Evolutionary conservation across 345 rosid species (phyloP), one percentile per base, ranked within the genome.

Genomic region (Eucalyptus pauciflora): DNA sequence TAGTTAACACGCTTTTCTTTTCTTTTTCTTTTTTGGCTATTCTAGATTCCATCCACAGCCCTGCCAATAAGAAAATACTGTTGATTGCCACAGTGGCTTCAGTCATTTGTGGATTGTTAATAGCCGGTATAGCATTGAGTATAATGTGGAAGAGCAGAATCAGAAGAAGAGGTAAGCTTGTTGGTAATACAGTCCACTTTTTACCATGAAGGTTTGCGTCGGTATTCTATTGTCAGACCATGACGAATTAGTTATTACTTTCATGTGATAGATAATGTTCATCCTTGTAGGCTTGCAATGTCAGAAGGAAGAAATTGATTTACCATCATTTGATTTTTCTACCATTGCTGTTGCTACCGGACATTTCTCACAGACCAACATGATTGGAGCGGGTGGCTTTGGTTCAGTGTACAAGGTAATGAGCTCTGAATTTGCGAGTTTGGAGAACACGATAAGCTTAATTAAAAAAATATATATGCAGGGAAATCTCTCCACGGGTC

Each of bases 381-480:
- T 60, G 62, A 48, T 94, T 27, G 95, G 94, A 22, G 71, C 81
- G 25, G 95, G 95, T 16, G 95, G 95, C 24, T 93, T 92, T 86
- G 93, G 95, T 48, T 86, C 92, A 29, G 94, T 94, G n/a, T 94
- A 92, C 88, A 86, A 83, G 92, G 90, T 91, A 89, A 86, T 14
- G 25, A 86, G 80, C 14, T 50, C 13, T 52, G 43, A 16, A 50
- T 7, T 13, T 46, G 76, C 10, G 41, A 13, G 15, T 51, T 37
- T 22, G 50, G 41, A 17, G 20, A 62, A 31, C 37, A 48, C 60
- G 41, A 69, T 10, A 17, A 24, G 22, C 29, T 37, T 33, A 43
- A 16, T 31, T 10, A 15, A 48, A 46, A 13, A 22, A 13, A 60
- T 37, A 11, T 17, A 45, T 13, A 22, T 58, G 79, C 85, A 93